A percentile compares a stretch with the other conserved stretches of the same genome.
Conservation (phyloP, 1,284 basidiomycete species). For the Peniophora sp. region DNA sequence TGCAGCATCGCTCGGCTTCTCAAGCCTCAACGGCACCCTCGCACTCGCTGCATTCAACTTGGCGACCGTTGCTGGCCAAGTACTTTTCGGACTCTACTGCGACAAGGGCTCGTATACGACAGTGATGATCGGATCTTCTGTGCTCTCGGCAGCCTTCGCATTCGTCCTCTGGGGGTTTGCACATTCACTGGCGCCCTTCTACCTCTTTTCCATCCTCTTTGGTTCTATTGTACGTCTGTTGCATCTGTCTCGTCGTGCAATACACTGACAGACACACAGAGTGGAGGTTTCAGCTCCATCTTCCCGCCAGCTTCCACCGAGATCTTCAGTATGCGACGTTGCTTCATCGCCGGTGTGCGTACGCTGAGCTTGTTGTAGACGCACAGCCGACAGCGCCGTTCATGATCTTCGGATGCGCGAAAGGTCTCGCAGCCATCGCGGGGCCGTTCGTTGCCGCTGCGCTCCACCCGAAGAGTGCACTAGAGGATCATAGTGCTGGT, state of each 20-base stretch:
- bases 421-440: conserved; percentile 1
- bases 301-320: conserved; percentile 1
- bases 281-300: conserved; percentile 3
- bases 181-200: conserved; percentile 1
- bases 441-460: conserved; percentile 1
- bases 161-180: conserved; percentile 1
- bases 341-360: neutral
- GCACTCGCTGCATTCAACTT: conserved; percentile 2
- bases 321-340: neutral
- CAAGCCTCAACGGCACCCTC: neutral
- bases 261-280: neutral
- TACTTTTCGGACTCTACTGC: conserved; percentile 1
- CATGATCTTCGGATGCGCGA: conserved; percentile 1
- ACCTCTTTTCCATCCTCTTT: conserved; percentile 1
- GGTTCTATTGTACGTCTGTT: neutral
- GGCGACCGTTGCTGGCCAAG: conserved; percentile 1
- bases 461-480: neutral
- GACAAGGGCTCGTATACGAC: conserved; percentile 2
- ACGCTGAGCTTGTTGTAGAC: neutral
- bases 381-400: neutral
- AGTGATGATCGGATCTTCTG: neutral
- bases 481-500: neutral
- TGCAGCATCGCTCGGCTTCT: neutral
- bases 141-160: neutral
- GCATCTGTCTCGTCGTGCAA: neutral